Conservation (phyloP, 441 rosid species). For the Viola pubescens region DNA sequence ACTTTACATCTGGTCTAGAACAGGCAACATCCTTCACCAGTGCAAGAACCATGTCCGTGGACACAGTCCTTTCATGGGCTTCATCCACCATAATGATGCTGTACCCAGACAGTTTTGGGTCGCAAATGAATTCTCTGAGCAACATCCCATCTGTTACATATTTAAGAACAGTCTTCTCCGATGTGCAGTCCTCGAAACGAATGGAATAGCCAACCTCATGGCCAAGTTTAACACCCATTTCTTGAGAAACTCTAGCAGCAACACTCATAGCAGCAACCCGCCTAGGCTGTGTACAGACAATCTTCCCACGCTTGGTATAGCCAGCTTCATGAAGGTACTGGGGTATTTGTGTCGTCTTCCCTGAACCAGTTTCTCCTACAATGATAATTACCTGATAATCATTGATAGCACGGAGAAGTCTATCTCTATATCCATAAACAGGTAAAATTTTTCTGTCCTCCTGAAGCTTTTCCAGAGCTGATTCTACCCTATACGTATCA, state of each 20-base stretch:
- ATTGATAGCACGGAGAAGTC: slow-evolving; percentile 65
- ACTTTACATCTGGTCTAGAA: slow-evolving; percentile 82
- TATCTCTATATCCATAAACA: slow-evolving; percentile 70
- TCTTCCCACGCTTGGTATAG: slow-evolving; percentile 86
- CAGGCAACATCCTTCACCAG: slow-evolving; percentile 89
- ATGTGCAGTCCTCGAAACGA: slow-evolving; percentile 97
- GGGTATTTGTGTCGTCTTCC: slow-evolving; percentile 97
- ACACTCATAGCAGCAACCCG: slow-evolving; percentile 99
- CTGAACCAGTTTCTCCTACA: slow-evolving; percentile 98
- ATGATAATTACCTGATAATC: slow-evolving; percentile 91
- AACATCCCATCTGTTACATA: slow-evolving; percentile 99
- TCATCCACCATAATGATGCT: slow-evolving; percentile 98
- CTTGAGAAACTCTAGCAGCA: slow-evolving; percentile 97
- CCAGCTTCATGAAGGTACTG: slow-evolving; percentile 98
- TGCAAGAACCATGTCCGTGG: slow-evolving; percentile 92
- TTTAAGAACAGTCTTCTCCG: slow-evolving; percentile 87
- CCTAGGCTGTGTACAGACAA: slow-evolving; percentile 96
- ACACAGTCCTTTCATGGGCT: slow-evolving; percentile 97
- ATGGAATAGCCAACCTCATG: slow-evolving; percentile 98
- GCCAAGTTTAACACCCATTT: slow-evolving; percentile 97
- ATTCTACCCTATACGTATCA: slow-evolving; percentile 39
- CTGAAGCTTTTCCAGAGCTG: slow-evolving; percentile 82
- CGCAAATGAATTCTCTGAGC: slow-evolving; percentile 90
- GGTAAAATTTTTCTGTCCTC: slow-evolving; percentile 84
- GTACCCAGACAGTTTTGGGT: slow-evolving; percentile 86